Evolutionary conservation across 2,329 filamentous ascomycete species (phyloP).

Genomic region (Fusarium continuum): DNA sequence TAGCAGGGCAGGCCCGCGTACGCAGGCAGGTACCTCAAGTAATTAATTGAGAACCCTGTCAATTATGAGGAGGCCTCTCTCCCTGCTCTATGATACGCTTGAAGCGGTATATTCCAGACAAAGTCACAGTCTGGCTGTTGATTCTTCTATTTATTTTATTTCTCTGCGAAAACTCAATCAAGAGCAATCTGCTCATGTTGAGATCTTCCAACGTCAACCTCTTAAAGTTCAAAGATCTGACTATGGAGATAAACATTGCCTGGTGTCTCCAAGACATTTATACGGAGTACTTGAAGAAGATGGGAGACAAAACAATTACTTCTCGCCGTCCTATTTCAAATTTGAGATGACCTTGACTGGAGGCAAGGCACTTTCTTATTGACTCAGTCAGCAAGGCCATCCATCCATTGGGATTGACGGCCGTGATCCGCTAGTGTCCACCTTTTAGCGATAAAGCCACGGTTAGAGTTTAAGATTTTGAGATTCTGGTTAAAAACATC

Average conservation of each 20-base stretch:
- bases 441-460: constrained; percentile 21
- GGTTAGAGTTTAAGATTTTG: constrained; percentile 27
- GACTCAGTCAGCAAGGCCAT: constrained; percentile 4
- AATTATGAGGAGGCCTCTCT: constrained; percentile 20
- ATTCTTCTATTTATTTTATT: neutral
- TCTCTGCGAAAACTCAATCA: neutral
- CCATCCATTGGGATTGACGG: constrained; percentile 2
- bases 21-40: too few species aligned
- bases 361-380: neutral
- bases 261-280: constrained; percentile 23
- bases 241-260: constrained; percentile 21
- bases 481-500: constrained; percentile 16
- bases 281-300: neutral
- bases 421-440: constrained; percentile 24
- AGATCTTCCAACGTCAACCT: constrained; percentile 1
- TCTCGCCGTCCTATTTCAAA: neutral
- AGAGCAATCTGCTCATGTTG: neutral
- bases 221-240: constrained; percentile 8
- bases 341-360: neutral
- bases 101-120: neutral
- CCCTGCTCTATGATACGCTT: neutral
- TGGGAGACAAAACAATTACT: constrained; percentile 5
- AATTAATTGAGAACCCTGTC: constrained; percentile 8
- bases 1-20: too few species aligned
- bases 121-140: neutral